A percentile compares a stretch with the other conserved stretches of the same genome.
Evolutionary conservation across 495 filamentous ascomycete genomes (phyloP).

Genomic region (Penicillium silybi): DNA sequence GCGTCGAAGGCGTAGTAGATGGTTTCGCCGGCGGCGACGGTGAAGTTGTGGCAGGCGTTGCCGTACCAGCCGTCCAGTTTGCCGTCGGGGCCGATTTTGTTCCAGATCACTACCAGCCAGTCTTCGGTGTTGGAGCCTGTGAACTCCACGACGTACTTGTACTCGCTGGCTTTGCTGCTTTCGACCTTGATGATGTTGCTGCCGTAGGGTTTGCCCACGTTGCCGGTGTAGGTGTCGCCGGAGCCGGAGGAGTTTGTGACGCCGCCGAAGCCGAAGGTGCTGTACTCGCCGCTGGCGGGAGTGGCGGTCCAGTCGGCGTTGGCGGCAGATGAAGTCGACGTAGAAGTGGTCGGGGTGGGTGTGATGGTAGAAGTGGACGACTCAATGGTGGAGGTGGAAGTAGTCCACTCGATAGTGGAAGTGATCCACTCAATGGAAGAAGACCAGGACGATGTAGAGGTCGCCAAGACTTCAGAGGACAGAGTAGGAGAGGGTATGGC

Average conservation of each 20-base stretch:
- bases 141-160: conserved; percentile 48
- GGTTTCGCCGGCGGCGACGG: conserved; percentile 37
- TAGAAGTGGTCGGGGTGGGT: conserved; percentile 2
- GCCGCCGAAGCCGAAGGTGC: conserved; percentile 29
- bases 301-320: conserved; percentile 20
- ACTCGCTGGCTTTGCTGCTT: conserved; percentile 24
- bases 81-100: conserved; percentile 45
- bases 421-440: background rate
- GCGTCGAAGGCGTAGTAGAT: conserved; percentile 45
- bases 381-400: background rate
- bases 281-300: conserved; percentile 19
- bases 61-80: conserved; percentile 39
- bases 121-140: conserved; percentile 30
- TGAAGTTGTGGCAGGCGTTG: conserved; percentile 36
- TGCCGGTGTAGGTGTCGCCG: conserved; percentile 41
- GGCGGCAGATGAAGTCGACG: conserved; percentile 1
- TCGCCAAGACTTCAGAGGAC: background rate
- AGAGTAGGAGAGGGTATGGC: background rate
- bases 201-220: conserved; percentile 50
- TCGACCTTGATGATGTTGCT: conserved; percentile 48
- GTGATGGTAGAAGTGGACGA: background rate
- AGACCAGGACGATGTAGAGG: background rate
- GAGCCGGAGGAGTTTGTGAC: conserved; percentile 24
- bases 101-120: conserved; percentile 48
- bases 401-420: background rate